Percentiles rank a stretch among this genome's conserved stretches.
phyloP scores from a whole-genome alignment of 2,329 filamentous ascomycete genomes.

The Colletotrichum endophyticum region DNA sequence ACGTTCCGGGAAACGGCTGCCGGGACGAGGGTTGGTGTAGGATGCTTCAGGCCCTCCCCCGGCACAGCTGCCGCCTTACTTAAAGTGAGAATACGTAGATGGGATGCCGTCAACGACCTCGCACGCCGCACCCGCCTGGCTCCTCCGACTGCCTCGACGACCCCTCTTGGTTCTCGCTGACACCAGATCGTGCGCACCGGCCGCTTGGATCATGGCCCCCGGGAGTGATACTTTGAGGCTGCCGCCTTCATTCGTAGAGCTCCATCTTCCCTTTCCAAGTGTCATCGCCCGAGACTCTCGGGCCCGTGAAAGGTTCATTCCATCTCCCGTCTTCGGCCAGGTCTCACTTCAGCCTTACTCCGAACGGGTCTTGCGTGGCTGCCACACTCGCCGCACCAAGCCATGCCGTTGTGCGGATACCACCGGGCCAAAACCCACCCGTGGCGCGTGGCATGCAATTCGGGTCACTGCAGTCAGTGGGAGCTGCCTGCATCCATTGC shows the following conservation, averaged over 20 bases:
- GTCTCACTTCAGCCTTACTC: constrained; percentile 11
- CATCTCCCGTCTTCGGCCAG: neutral
- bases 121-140: neutral
- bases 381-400: neutral
- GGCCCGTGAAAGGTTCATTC: neutral
- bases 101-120: neutral
- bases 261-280: neutral
- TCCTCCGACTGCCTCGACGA: neutral
- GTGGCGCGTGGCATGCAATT: neutral
- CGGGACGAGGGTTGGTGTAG: neutral
- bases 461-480: neutral
- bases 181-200: neutral
- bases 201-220: neutral
- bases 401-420: neutral
- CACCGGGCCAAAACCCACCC: neutral
- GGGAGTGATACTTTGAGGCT: neutral
- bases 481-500: no score
- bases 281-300: neutral
- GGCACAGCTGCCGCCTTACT: neutral
- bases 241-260: neutral
- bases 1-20: neutral
- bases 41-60: neutral
- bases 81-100: neutral
- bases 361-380: neutral
- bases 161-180: neutral